Conservation (phyloP, 306 rosid genomes). For the Quercus alba region DNA sequence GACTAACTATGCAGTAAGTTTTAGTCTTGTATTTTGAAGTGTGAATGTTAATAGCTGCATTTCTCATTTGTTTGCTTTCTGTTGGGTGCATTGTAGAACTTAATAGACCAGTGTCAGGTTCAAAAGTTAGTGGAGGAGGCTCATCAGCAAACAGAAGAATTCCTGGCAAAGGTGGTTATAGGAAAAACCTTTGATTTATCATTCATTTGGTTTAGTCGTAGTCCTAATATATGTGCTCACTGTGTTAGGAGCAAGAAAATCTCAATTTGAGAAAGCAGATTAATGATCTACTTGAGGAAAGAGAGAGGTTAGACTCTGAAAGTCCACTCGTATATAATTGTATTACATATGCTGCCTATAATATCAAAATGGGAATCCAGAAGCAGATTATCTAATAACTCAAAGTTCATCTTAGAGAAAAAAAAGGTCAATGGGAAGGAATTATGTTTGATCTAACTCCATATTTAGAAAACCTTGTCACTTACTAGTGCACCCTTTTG, state of each 20-base stretch:
- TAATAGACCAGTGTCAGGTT: conserved; percentile 72
- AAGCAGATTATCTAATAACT: background rate
- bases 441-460: background rate
- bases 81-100: conserved; percentile 44
- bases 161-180: conserved; percentile 52
- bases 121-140: conserved; percentile 69
- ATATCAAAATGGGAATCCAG: background rate
- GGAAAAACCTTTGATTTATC: conserved; percentile 1
- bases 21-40: conserved; percentile 12
- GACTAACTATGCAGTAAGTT: conserved; percentile 78
- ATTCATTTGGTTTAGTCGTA: background rate
- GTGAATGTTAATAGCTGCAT: conserved; percentile 9
- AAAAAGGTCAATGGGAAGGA: background rate
- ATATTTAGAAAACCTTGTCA: background rate
- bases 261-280: conserved; percentile 51
- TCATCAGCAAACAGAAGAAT: conserved; percentile 58
- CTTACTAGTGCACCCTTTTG: background rate
- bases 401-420: background rate
- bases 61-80: conserved; percentile 31
- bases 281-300: conserved; percentile 63
- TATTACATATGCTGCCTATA: background rate
- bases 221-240: conserved; percentile 11
- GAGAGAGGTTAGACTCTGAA: conserved; percentile 57
- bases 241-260: conserved; percentile 66
- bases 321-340: conserved; percentile 6